Evolutionary conservation across 1,139 yeast genomes (phyloP).

Genomic region (Debaryomyces singareniensis): DNA sequence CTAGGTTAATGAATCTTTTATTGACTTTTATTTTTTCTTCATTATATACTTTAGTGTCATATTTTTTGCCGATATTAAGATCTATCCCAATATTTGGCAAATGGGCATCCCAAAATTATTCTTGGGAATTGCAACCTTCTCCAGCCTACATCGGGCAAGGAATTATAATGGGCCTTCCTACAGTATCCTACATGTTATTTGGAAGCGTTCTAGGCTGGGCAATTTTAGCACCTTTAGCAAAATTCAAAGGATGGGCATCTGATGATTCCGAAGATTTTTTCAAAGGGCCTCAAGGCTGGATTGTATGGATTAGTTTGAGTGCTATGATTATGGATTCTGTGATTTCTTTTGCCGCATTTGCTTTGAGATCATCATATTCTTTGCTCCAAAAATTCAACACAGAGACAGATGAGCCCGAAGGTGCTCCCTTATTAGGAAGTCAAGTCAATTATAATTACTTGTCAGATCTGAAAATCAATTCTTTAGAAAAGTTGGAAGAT

Average conservation of each 20-base stretch:
- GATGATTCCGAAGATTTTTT: conserved; percentile 92
- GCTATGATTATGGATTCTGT: conserved; percentile 92
- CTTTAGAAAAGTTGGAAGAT: conserved; percentile 11
- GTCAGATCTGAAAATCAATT: conserved; percentile 1
- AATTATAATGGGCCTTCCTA: conserved; percentile 91
- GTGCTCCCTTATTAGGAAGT: not conserved
- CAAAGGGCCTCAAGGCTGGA: conserved; percentile 95
- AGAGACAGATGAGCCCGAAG: not conserved
- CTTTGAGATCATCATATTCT: conserved; percentile 33
- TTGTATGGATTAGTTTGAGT: conserved; percentile 86
- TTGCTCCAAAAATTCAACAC: not conserved
- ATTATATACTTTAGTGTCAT: conserved; percentile 61
- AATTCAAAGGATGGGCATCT: conserved; percentile 73
- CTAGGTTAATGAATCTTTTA: conserved; percentile 7
- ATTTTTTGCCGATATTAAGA: conserved; percentile 65
- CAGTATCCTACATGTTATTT: conserved; percentile 84
- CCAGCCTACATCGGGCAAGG: conserved; percentile 99
- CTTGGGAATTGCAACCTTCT: conserved; percentile 90
- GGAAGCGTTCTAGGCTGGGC: conserved; percentile 94
- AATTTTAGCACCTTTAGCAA: conserved; percentile 73
- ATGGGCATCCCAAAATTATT: conserved; percentile 54
- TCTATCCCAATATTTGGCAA: conserved; percentile 72
- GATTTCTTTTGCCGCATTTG: conserved; percentile 68
- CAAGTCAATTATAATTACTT: not conserved
- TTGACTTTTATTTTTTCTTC: conserved; percentile 68